These are phyloP conservation scores for Pestalotiopsis sp. DNA, from an alignment of 2,329 filamentous ascomycete species.

Conservation along the genomic window DNA sequence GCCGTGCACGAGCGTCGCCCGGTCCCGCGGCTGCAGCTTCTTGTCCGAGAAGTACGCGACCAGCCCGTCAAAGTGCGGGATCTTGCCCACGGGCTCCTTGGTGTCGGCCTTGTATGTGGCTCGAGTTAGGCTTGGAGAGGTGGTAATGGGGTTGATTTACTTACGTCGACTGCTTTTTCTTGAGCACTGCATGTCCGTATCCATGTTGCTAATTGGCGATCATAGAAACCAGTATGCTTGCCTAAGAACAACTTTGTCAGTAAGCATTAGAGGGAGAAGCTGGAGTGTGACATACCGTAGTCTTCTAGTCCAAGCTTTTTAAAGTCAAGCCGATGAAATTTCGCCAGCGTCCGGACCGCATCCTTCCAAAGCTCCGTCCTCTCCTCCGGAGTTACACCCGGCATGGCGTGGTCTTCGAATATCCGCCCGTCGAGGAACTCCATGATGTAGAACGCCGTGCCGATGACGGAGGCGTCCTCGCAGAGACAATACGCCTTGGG, in stretches of 20 bases:
- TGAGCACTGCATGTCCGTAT: conserved; percentile 76
- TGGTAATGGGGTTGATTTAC: neutral
- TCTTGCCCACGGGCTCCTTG: conserved; percentile 68
- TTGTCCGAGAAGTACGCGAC: conserved; percentile 74
- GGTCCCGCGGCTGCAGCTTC: conserved; percentile 72
- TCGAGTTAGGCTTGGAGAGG: neutral
- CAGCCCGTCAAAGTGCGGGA: conserved; percentile 81
- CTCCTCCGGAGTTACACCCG: conserved; percentile 68
- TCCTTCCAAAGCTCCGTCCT: conserved; percentile 73
- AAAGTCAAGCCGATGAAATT: conserved; percentile 75
- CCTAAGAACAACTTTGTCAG: conserved; percentile 43
- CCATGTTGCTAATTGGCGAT: conserved; percentile 84
- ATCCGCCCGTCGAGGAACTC: conserved; percentile 91
- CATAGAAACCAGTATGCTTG: conserved; percentile 76
- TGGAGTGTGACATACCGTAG: conserved; percentile 45
- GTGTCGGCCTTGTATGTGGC: conserved; percentile 51
- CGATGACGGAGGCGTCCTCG: conserved; percentile 75
- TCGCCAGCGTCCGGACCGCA: conserved; percentile 78
- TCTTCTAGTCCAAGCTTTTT: conserved; percentile 65
- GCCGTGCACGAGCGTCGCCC: conserved; percentile 80
- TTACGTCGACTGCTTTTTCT: conserved; percentile 71
- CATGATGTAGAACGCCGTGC: conserved; percentile 95
- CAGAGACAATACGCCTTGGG: conserved; percentile 84
- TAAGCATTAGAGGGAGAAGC: neutral
- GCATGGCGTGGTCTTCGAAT: conserved; percentile 82